Conservation (phyloP, 345 rosid species). For the Rubroshorea leprosula region DNA sequence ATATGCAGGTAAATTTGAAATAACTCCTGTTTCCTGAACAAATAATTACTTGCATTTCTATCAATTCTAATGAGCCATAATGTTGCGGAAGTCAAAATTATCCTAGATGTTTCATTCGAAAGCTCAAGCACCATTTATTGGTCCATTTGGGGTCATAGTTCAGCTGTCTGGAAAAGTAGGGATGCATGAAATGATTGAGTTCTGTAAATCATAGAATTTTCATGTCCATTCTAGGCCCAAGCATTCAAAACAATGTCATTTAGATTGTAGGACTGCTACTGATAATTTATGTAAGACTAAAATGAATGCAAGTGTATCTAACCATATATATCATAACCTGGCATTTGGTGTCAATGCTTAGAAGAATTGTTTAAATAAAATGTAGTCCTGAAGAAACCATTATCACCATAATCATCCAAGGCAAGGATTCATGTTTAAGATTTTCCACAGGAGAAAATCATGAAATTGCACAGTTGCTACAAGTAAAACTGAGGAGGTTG, state of each 20-base stretch:
- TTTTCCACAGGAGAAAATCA: too few species aligned
- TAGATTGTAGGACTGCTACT: too few species aligned
- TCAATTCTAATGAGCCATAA: background rate
- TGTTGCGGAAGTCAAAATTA: background rate
- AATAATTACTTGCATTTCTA: conserved; percentile 2
- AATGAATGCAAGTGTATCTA: too few species aligned
- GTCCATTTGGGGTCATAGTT: too few species aligned
- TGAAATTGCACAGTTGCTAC: background rate
- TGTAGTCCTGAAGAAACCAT: conserved; percentile 2
- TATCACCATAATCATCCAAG: conserved; percentile 13
- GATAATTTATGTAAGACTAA: too few species aligned
- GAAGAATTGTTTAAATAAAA: background rate
- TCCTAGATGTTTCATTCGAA: background rate
- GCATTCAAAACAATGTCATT: too few species aligned
- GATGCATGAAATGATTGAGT: too few species aligned
- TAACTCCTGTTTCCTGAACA: conserved; percentile 1
- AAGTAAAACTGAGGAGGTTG: conserved; percentile 1
- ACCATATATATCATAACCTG: too few species aligned
- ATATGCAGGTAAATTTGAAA: conserved; percentile 24
- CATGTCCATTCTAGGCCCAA: too few species aligned
- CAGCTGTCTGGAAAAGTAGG: too few species aligned
- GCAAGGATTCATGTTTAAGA: conserved; percentile 5
- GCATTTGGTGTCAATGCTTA: too few species aligned
- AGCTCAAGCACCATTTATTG: background rate
- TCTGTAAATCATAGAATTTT: too few species aligned